phyloP scores from a whole-genome alignment of 1,284 basidiomycete genomes.

The Veloboletus limbatus region DNA sequence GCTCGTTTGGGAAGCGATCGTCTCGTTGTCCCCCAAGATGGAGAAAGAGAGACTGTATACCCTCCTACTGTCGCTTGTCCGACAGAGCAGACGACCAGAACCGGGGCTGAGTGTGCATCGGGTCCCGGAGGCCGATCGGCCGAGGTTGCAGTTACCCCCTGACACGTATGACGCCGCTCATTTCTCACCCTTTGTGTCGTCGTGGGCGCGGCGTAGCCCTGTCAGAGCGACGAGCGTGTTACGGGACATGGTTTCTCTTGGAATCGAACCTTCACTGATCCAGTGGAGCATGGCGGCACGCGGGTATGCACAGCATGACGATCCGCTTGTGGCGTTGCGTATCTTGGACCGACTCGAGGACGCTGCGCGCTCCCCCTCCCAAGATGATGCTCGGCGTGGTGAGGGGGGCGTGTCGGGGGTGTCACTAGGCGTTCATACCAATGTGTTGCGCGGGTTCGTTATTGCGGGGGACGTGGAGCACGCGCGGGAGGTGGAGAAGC shows the following conservation, averaged over 20 bases:
- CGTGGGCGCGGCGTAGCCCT: constrained; percentile 18
- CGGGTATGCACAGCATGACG: constrained; percentile 17
- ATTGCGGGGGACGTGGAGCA: constrained; percentile 17
- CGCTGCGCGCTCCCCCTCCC: background rate
- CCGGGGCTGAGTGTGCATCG: background rate
- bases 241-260: constrained; percentile 35
- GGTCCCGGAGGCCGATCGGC: background rate
- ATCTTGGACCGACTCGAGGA: constrained; percentile 25
- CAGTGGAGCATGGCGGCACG: constrained; percentile 29
- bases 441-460: constrained; percentile 33
- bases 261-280: constrained; percentile 25
- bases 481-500: constrained; percentile 27
- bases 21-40: constrained; percentile 10
- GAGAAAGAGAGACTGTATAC: constrained; percentile 31
- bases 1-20: constrained; percentile 38
- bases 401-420: constrained; percentile 20
- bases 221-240: constrained; percentile 26
- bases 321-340: constrained; percentile 19
- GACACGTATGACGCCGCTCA: constrained; percentile 26
- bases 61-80: constrained; percentile 22
- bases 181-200: constrained; percentile 30
- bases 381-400: background rate
- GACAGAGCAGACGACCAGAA: constrained; percentile 6
- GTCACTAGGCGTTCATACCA: too few relatives aligned
- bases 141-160: constrained; percentile 15